Conservation (phyloP, 352 stramenopile genomes). For the Phytopythium delawarense region DNA sequence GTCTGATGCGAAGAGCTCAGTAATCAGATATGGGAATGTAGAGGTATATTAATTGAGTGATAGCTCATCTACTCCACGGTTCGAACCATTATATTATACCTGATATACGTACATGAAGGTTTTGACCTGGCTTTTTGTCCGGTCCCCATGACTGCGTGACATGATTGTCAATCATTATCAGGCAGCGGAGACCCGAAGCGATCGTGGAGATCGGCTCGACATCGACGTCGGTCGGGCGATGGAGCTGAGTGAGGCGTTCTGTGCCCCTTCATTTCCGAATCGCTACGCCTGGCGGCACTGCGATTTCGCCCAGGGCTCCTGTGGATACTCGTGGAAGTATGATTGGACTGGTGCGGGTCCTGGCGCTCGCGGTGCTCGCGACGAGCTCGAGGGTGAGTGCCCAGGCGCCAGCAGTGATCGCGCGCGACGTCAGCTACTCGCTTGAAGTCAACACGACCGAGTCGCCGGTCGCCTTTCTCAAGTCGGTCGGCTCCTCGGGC, state of each 20-base stretch:
- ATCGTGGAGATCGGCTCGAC: slow-evolving; percentile 1
- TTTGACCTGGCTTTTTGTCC: slow-evolving; percentile 3
- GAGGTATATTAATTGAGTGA: not conserved
- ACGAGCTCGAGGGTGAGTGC: slow-evolving; percentile 1
- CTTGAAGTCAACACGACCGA: slow-evolving; percentile 21
- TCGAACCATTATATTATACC: not conserved
- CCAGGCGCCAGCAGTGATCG: slow-evolving; percentile 16
- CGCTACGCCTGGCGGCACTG: not conserved
- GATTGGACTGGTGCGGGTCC: not conserved
- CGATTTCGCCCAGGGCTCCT: not conserved
- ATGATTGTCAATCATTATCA: slow-evolving; percentile 8
- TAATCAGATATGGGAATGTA: slow-evolving; percentile 7
- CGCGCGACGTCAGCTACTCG: slow-evolving; percentile 14
- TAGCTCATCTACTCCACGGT: not conserved
- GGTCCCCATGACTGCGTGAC: not conserved
- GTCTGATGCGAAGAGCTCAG: not conserved
- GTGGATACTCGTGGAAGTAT: not conserved
- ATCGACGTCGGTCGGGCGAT: not conserved
- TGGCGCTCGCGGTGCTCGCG: slow-evolving; percentile 6
- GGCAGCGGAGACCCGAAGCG: not conserved
- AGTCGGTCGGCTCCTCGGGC: slow-evolving; percentile 13
- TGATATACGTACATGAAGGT: too few relatives aligned
- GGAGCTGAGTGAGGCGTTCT: too few relatives aligned
- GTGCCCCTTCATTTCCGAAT: slow-evolving; percentile 1
- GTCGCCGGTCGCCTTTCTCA: slow-evolving; percentile 9